Percentiles rank a stretch among this genome's conserved stretches.
phyloP scores from a whole-genome alignment of 2,329 filamentous ascomycete species.

The Biscogniauxia sp. region DNA sequence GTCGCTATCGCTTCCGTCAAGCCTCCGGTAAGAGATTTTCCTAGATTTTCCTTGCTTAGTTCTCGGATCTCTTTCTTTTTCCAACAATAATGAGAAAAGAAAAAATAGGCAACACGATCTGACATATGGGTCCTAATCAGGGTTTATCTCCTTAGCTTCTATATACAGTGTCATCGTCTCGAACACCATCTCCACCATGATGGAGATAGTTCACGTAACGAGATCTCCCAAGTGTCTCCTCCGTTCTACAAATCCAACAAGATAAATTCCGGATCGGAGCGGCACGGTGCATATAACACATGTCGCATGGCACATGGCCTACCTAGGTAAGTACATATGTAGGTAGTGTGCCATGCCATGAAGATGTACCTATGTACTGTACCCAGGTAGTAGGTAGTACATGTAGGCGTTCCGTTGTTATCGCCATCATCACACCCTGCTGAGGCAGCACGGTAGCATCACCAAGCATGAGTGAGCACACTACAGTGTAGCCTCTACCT shows the following conservation, averaged over 20 bases:
- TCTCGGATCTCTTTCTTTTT: background rate
- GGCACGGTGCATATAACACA: background rate
- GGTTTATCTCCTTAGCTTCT: background rate
- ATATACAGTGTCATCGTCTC: background rate
- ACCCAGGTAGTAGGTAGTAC: too few species aligned
- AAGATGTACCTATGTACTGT: background rate
- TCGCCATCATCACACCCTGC: background rate
- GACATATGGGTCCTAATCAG: background rate
- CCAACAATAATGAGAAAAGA: background rate
- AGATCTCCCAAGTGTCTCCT: constrained; percentile 17
- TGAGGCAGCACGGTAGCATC: background rate
- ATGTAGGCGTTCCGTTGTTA: background rate
- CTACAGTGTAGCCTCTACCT: background rate
- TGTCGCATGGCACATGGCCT: background rate
- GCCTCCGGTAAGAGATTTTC: background rate
- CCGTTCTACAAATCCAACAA: background rate
- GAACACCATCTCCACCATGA: constrained; percentile 20
- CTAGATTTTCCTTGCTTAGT: background rate
- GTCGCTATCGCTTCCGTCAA: too few species aligned
- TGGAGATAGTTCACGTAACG: constrained; percentile 19
- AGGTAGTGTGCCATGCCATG: too few species aligned
- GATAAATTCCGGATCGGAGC: background rate
- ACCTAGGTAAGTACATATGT: too few species aligned
- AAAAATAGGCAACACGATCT: background rate
- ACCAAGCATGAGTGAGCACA: background rate